phyloP scores from a whole-genome alignment of 2,329 filamentous ascomycete species.

The Aspergillus felis region DNA sequence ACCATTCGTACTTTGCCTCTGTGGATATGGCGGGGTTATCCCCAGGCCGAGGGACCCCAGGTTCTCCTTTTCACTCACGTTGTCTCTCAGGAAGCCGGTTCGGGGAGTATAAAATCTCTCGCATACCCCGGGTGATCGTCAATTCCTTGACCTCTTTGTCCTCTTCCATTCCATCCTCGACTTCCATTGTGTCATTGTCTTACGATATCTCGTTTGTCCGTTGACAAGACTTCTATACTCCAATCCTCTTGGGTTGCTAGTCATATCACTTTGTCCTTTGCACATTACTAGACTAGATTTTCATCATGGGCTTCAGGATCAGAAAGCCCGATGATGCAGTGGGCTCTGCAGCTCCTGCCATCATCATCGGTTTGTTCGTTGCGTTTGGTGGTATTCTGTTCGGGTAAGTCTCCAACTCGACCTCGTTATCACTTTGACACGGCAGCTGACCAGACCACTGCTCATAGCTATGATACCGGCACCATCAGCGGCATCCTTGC shows the following conservation, averaged over 20 bases:
- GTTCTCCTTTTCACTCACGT: background rate
- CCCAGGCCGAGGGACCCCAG: background rate
- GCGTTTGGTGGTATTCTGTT: conserved; percentile 58
- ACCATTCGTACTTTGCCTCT: background rate
- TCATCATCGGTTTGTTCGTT: conserved; percentile 55
- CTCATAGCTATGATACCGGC: conserved; percentile 47
- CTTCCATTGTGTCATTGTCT: background rate
- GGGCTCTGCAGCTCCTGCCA: conserved; percentile 47
- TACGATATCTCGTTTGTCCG: background rate
- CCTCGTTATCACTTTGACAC: conserved; percentile 3
- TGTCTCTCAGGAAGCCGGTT: background rate
- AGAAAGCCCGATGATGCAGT: conserved; percentile 44
- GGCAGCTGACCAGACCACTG: background rate
- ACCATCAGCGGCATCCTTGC: conserved; percentile 52
- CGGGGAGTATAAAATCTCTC: background rate
- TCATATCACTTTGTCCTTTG: background rate
- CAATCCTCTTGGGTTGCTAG: background rate
- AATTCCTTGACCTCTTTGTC: background rate
- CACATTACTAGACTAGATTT: background rate
- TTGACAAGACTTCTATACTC: background rate
- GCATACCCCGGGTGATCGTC: background rate
- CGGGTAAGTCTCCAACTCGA: conserved; percentile 39
- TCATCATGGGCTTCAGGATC: conserved; percentile 41
- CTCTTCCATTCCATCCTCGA: background rate
- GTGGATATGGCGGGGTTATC: background rate